Conservation (phyloP, 2,329 filamentous ascomycete species). For the Daldinia eschscholtzii region DNA sequence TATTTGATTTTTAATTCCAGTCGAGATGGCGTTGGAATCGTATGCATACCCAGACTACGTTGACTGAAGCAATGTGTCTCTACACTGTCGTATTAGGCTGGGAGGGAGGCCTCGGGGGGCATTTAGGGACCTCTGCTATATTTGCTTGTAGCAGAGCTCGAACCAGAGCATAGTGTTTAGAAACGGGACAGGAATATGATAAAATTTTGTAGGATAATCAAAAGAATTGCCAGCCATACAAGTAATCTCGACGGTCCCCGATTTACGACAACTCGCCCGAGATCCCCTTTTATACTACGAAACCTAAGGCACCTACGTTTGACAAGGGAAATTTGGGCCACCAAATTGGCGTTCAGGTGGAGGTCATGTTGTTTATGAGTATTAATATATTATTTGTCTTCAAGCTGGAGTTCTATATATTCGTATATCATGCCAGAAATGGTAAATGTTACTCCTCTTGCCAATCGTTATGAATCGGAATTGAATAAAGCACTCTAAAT, state of each 20-base stretch:
- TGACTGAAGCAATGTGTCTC: background rate
- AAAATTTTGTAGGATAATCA: background rate
- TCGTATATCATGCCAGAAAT: background rate
- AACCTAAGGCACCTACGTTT: too few species aligned
- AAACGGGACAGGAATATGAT: background rate
- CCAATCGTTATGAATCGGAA: background rate
- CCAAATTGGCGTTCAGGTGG: background rate
- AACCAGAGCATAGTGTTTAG: background rate
- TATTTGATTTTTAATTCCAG: conserved; percentile 6
- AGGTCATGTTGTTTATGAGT: background rate
- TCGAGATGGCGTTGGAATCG: conserved; percentile 5
- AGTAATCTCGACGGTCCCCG: background rate
- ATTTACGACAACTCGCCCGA: background rate
- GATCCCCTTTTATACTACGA: background rate
- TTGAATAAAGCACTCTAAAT: background rate
- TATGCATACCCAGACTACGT: background rate
- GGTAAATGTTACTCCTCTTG: background rate
- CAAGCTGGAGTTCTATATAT: background rate
- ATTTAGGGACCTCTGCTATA: background rate
- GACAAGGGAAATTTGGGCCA: background rate
- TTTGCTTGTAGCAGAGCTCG: background rate
- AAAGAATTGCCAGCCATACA: background rate
- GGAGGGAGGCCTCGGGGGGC: background rate
- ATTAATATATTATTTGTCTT: background rate
- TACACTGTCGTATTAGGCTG: conserved; percentile 9